Base-by-base conservation (phyloP, 148 eudicot genomes). In the Rhododendron simsii region DNA sequence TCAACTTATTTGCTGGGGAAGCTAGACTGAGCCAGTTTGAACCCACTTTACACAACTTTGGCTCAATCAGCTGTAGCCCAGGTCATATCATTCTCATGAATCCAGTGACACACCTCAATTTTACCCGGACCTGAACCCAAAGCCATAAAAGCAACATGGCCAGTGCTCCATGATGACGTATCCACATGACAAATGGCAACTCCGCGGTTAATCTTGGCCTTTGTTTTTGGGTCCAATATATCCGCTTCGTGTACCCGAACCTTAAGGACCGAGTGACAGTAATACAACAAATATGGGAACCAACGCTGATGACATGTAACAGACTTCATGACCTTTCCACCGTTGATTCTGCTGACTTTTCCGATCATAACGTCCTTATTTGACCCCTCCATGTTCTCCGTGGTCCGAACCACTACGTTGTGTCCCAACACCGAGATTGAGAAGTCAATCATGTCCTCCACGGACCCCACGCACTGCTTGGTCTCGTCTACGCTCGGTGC, bases 241-340 rank as follows among this genome's bases (percentile, higher is more conserved):
- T 92, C 93, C 51, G 91, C 93, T 83, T 92, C 91, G 87, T 92
- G 90, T 16, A 90, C 91, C 85, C 91, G 92, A 20, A 89, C 93
- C 61, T 90, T 88, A 0, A 92, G 93, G 28, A 90, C 92, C 8
- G 93, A 90, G 86, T 92, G 93, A 59, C 93, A 92, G 26, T 92
- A 92, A 65, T 90, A 92, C 13, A 92, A 81, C 83, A 92, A 84
- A 78, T 90, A 92, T 14, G 93, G 93, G 80, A 87, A 92, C 81
- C 89, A 87, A 50, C 89, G 88, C 79, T 92, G 92, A 35, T 92
- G 93, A 69, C 93, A 92, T 0, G 93, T 89, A 10, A 92, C 93
- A 26, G 16, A 26, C 15, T 26, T 67, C 2, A 35, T 67, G 74
- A 67, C 33, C 4, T 3, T 67, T 3, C 93, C 92, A 5, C 92